phyloP scores from a whole-genome alignment of 2,329 filamentous ascomycete species.

The Leptosphaerulina australis region DNA sequence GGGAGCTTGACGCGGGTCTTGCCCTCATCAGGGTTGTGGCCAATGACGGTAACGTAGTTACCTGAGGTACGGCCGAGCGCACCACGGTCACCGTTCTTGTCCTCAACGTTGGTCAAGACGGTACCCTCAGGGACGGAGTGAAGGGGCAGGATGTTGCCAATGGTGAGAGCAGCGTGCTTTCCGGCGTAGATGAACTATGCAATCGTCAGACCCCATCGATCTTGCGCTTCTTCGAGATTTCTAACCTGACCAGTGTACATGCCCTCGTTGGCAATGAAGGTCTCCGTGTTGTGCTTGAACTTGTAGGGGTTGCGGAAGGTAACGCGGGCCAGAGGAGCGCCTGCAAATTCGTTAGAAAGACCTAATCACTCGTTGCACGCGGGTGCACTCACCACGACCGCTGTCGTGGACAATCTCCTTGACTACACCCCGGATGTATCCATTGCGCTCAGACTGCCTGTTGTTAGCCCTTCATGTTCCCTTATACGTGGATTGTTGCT shows the following conservation, averaged over 20 bases:
- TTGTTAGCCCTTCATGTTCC: conserved; percentile 46
- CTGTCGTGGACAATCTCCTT: conserved; percentile 99
- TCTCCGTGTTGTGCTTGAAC: conserved; percentile 97
- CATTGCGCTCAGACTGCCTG: conserved; percentile 78
- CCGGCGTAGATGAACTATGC: conserved; percentile 94
- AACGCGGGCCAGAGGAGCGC: conserved; percentile 89
- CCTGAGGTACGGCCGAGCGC: conserved; percentile 94
- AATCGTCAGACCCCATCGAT: too few relatives aligned
- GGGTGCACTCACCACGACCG: conserved; percentile 74
- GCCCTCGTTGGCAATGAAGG: conserved; percentile 99
- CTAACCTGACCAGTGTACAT: conserved; percentile 95
- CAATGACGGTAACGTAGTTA: conserved; percentile 86
- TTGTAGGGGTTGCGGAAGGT: conserved; percentile 97
- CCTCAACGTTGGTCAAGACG: conserved; percentile 98
- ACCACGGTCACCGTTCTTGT: conserved; percentile 97
- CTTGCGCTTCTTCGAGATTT: conserved; percentile 8
- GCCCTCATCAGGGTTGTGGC: conserved; percentile 69
- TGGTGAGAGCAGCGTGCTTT: conserved; percentile 95
- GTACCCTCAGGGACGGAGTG: conserved; percentile 97
- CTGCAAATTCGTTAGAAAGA: conserved; percentile 34
- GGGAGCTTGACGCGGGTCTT: conserved; percentile 99
- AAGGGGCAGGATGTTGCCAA: conserved; percentile 97
- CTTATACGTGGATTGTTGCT: neutral
- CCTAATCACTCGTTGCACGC: conserved; percentile 11
- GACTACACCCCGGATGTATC: conserved; percentile 95